Conservation (phyloP, 208 protist genomes). For the Crithidia expoeki region DNA sequence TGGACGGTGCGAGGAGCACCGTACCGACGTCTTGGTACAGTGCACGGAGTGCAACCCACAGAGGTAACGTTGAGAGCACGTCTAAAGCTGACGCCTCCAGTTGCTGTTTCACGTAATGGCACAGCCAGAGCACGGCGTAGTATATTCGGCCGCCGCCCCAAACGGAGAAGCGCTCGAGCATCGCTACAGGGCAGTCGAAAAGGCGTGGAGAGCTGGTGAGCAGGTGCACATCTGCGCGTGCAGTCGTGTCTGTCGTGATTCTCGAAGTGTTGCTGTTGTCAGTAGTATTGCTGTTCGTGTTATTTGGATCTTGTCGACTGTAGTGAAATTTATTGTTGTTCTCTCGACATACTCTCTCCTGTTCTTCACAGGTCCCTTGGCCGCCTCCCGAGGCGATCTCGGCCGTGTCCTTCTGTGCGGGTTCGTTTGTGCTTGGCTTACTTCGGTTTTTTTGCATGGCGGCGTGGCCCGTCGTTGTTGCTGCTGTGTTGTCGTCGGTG, state of each 20-base stretch:
- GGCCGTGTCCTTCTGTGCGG: no score
- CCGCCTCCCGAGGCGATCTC: no score
- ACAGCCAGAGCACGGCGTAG: conserved; percentile 49
- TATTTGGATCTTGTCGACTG: no score
- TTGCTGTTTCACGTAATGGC: conserved; percentile 5
- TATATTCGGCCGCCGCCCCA: conserved; percentile 44
- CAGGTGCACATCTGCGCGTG: conserved; percentile 35
- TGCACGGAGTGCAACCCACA: conserved; percentile 33
- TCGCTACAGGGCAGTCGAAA: conserved; percentile 15
- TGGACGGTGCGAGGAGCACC: conserved; percentile 40
- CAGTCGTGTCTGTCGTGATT: neutral
- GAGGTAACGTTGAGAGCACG: conserved; percentile 24
- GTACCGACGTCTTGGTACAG: conserved; percentile 56
- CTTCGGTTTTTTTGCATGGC: neutral
- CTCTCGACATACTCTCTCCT: neutral
- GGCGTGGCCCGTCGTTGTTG: neutral
- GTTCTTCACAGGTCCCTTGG: neutral
- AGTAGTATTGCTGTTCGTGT: no score
- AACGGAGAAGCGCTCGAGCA: conserved; percentile 33
- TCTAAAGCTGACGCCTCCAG: conserved; percentile 4
- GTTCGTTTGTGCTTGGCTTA: no score
- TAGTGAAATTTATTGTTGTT: neutral
- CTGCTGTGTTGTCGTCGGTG: neutral
- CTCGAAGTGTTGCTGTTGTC: neutral
- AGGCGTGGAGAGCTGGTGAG: conserved; percentile 32